A percentile compares a stretch with the other conserved stretches of the same genome.
These are phyloP conservation scores for Moricandia arvensis DNA, from an alignment of 345 rosid genomes.

Conservation along the genomic window DNA sequence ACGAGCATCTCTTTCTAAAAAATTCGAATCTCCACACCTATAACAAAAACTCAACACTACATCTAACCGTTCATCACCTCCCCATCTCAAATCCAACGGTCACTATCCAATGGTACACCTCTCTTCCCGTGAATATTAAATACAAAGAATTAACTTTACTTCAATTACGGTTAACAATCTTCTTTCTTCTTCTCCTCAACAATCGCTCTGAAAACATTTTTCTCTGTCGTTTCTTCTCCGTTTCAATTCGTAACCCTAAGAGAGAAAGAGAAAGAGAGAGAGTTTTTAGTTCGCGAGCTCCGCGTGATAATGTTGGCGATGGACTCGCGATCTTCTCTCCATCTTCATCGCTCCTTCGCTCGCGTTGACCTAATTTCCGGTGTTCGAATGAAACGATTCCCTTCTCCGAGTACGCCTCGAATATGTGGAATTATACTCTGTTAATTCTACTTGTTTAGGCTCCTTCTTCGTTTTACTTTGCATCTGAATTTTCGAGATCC, in stretches of 20 bases:
- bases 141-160: constrained; percentile 7
- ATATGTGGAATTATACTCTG: constrained; percentile 40
- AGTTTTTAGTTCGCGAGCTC: background rate
- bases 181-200: background rate
- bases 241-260: background rate
- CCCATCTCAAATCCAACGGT: constrained; percentile 22
- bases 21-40: constrained; percentile 30
- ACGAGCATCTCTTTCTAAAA: background rate
- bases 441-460: background rate
- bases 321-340: constrained; percentile 43
- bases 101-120: background rate
- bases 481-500: constrained; percentile 33
- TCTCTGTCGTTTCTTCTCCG: constrained; percentile 29
- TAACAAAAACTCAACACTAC: background rate
- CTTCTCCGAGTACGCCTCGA: constrained; percentile 56
- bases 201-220: constrained; percentile 19
- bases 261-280: background rate
- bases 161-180: constrained; percentile 22
- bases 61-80: constrained; percentile 10
- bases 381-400: constrained; percentile 49
- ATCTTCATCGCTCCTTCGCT: constrained; percentile 43
- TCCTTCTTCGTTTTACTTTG: constrained; percentile 10
- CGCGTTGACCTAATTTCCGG: constrained; percentile 44
- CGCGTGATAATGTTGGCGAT: constrained; percentile 50
- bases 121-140: constrained; percentile 1